Evolutionary conservation across 805 yeast genomes (phyloP), one percentile per base, ranked within the genome.

Genomic region (Wickerhamomyces rabaulensis): DNA sequence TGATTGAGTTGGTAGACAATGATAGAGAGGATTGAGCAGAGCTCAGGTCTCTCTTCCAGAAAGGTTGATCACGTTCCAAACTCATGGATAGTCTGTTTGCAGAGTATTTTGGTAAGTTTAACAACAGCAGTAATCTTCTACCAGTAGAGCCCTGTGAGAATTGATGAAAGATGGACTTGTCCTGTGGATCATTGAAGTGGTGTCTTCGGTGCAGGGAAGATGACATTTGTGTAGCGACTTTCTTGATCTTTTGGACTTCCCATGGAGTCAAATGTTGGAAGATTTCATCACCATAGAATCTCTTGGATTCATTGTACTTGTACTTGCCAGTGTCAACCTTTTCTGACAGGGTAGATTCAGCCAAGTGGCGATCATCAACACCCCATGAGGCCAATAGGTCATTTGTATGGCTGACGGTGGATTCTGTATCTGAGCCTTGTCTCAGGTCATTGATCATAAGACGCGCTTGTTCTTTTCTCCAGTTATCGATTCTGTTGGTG

Each of bases 341-440:
- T 6, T 35, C 41, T n/a, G 39, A 20, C 4, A 38, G 9, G 9
- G 5, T 23, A 10, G 39, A n/a, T 1, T 45, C 39, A 3, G 42
- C n/a, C 36, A 23, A 46, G 22, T 39, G 52, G 9, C 53, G 45
- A 25, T 63, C 63, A 36, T 62, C 68, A 44, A 62, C 62, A 20
- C 67, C 69, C 69, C 69, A 65, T 1, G 67, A 63, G 3, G 59
- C 60, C n/a, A 64, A 45, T 2, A 62, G 42, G 9, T 64, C 65
- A 31, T 49, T 52, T 4, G 55, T 27, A 23, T 46, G 41, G 9
- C 35, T 39, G 20, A 22, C 41, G 19, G 49, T 41, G 8, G 41
- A 21, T 13, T 36, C 26, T 1, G 50, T 25, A 15, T n/a, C 35
- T 2, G 60, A 47, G 16, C 47, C 52, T 25, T 52, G 42, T 9